These are phyloP conservation scores for Neofusicoccum cordaticola DNA, from an alignment of 2,329 filamentous ascomycete genomes.

Conservation along the genomic window DNA sequence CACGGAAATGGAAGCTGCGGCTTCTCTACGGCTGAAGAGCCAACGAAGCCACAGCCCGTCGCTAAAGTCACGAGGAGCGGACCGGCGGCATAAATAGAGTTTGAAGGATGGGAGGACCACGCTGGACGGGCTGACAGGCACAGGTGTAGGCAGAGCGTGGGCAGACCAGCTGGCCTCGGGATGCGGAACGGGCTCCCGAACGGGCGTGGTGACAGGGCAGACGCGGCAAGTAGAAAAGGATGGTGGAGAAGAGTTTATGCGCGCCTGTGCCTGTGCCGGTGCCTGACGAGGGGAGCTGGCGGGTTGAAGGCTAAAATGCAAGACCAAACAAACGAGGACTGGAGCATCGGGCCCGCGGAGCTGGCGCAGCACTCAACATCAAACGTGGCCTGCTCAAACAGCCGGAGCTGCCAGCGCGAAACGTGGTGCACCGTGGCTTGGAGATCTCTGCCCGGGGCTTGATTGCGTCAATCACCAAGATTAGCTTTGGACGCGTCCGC, in stretches of 20 bases:
- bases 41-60: neutral
- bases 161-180: neutral
- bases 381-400: conserved; percentile 13
- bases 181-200: neutral
- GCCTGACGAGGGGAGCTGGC: neutral
- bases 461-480: conserved; percentile 12
- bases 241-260: conserved; percentile 3
- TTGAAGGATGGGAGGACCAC: neutral
- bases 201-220: neutral
- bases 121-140: neutral
- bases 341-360: neutral
- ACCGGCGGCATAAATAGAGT: neutral
- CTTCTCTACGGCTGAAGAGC: neutral
- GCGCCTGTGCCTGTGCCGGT: neutral
- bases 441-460: conserved; percentile 6
- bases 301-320: conserved; percentile 6
- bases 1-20: neutral
- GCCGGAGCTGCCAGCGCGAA: conserved; percentile 2
- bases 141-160: neutral
- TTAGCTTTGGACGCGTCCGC: neutral
- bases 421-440: conserved; percentile 16
- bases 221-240: conserved; percentile 4
- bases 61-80: neutral
- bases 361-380: conserved; percentile 2
- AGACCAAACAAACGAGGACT: conserved; percentile 4